Evolutionary conservation across 371 early-diverging fungal genomes (phyloP).

Genomic region (Circinella umbellata): DNA sequence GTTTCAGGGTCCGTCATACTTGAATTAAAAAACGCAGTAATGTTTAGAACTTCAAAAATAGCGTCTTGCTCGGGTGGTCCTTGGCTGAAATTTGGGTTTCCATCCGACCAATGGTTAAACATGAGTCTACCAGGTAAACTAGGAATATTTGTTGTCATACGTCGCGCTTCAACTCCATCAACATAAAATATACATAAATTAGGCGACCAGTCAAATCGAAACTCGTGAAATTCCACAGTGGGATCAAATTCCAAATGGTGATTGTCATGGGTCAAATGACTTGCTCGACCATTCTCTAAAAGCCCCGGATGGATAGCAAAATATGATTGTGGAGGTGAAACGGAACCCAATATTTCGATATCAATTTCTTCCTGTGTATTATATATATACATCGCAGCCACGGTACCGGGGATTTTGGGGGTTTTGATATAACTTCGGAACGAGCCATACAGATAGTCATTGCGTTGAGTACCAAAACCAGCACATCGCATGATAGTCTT

Average conservation of each 20-base stretch:
- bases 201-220: constrained; percentile 43
- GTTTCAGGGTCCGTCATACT: constrained; percentile 5
- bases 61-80: constrained; percentile 32
- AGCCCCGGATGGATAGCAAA: constrained; percentile 41
- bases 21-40: constrained; percentile 28
- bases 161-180: constrained; percentile 27
- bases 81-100: constrained; percentile 36
- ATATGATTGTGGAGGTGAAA: constrained; percentile 31
- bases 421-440: constrained; percentile 29
- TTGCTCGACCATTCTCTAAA: constrained; percentile 29
- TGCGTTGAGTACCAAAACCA: constrained; percentile 28
- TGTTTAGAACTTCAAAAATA: constrained; percentile 23
- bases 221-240: constrained; percentile 35
- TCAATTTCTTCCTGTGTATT: constrained; percentile 33
- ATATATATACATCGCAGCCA: constrained; percentile 33
- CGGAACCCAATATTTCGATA: constrained; percentile 32
- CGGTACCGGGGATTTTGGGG: constrained; percentile 30
- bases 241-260: constrained; percentile 30
- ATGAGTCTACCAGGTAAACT: constrained; percentile 27
- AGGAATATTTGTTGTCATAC: constrained; percentile 32
- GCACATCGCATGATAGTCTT: constrained; percentile 15
- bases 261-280: constrained; percentile 28
- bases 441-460: constrained; percentile 31
- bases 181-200: constrained; percentile 28
- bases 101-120: constrained; percentile 45